Evolutionary conservation across 2,329 filamentous ascomycete genomes (phyloP), one percentile per base, ranked within the genome.

Genomic region (Phaeoacremonium minimum): DNA sequence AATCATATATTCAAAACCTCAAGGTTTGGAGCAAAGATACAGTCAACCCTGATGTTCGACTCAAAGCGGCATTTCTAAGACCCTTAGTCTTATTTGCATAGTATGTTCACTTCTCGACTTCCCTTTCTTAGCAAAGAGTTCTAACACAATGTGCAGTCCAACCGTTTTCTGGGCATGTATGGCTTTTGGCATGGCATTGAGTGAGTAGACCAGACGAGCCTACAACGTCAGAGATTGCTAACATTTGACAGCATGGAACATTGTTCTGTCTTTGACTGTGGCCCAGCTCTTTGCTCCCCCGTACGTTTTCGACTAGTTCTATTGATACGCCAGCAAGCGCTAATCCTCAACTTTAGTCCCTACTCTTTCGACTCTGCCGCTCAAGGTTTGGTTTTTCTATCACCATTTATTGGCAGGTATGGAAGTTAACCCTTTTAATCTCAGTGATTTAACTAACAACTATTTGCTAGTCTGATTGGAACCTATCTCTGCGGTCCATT

Each of bases 401-500:
- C 22, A 9, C 22, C 22, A 9, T 26, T 26, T n/a, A 26, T 26
- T n/a, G 22, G 22, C 9, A 26, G 22, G 22, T 26, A 9, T 26
- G 22, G 9, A 9, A 26, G 9, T n/a, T n/a, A 9, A 26, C 22
- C 9, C 22, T 9, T n/a, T n/a, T n/a, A n/a, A n/a, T n/a, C n/a
- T n/a, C n/a, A n/a, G n/a, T n/a, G n/a, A n/a, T n/a, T n/a, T n/a
- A n/a, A n/a, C n/a, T n/a, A n/a, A n/a, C n/a, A 26, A 9, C n/a
- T 26, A 9, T 26, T 26, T 26, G 9, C 9, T 26, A 26, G 22
- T 2, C 41, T 69, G 4, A 20, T 71, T 5, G 74, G 69, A 9
- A 66, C 75, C 14, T 61, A 68, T 4, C 62, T 66, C 4, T 73
- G 73, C 7, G 74, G 75, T 1, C 53, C 60, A 18, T 46, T 71